Conservation (phyloP, 495 filamentous ascomycete species). For the Lasiosphaeria hispida region DNA sequence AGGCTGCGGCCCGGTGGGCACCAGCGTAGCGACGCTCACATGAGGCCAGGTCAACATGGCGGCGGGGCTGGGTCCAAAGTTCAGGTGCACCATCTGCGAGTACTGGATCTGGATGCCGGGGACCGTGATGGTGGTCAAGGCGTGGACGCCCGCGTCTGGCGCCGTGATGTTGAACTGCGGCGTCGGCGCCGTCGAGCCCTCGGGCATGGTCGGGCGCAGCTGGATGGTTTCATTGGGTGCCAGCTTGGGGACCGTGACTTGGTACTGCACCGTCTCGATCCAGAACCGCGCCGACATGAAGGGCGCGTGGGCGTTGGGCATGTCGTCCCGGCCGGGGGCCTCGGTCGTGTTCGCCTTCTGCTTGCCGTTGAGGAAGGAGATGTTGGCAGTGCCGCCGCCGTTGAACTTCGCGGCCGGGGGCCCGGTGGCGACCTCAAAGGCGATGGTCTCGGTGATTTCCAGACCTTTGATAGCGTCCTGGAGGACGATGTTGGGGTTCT, state of each 20-base stretch:
- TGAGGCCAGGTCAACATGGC: neutral
- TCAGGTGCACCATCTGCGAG: conserved; percentile 3
- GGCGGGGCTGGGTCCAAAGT: neutral
- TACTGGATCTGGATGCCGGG: conserved; percentile 2
- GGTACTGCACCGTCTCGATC: conserved; percentile 8
- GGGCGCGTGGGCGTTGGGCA: neutral
- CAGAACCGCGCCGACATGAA: neutral
- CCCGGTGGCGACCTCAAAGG: conserved; percentile 1
- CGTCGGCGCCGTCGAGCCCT: neutral
- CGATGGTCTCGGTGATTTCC: neutral
- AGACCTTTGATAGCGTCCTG: neutral
- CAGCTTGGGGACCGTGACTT: neutral
- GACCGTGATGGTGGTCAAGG: neutral
- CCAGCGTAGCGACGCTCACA: conserved; percentile 1
- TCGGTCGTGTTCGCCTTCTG: neutral
- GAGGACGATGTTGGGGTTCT: conserved; percentile 6
- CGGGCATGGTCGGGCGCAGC: neutral
- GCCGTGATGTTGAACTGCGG: conserved; percentile 5
- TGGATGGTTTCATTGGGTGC: neutral
- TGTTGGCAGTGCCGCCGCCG: conserved; percentile 3
- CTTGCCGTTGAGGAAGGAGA: neutral
- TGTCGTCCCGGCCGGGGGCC: neutral
- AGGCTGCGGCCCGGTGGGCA: neutral
- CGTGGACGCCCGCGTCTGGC: neutral
- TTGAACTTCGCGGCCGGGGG: neutral